Base-by-base conservation (phyloP, 1,284 basidiomycete genomes). In the Cutaneotrichosporon mucoides region DNA sequence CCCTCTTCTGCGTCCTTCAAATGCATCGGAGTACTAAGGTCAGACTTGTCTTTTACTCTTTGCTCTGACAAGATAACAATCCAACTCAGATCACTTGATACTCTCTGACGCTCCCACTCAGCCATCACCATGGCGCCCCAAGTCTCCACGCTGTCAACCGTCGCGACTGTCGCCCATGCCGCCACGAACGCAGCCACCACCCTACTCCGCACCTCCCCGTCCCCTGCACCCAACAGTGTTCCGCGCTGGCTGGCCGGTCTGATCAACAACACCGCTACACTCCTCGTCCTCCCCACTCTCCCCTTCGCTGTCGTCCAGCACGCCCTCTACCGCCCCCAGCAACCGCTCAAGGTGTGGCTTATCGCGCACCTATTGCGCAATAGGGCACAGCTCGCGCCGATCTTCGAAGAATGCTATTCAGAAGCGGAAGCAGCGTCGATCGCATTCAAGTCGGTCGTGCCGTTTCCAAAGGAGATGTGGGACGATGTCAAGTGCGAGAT, bases 271-370 rank as follows among this genome's bases (percentile, higher is more conserved):
- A 15, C 38, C 7, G 49, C 49, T 3, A 38, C 38, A 6, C 37
- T 51, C 16, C 11, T 37, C 16, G 37, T 51, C 15, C 49, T 51
- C 15, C 49, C 49, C 16, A 51, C 49, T 3, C 15, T 51, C 12
- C 49, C 49, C 12, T 48, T 34, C 34, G 46, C 46, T 9, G 34
- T 48, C 1, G 34, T 48, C 6, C 46, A 48, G 46, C 46, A 48
- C 12, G 34, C 46, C 11, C 34, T 48, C 33, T 48, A 48, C 34
- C 46, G 34, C 4, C 46, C 46, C 12, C 10, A 48, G 34, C 46
- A 48, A 33, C 46, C 46, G 46, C 46, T 48, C 46, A 48, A 48
- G 34, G 12, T 48, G 13, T 48, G 46, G 46, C 46, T 48, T 11
- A 48, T 48, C 7, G 46, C 46, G 2, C 46, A 48, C 34, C 46